A percentile compares a stretch with the other conserved stretches of the same genome.
phyloP scores from a whole-genome alignment of 768 basidiomycete species.

The Sarcodon sp. region DNA sequence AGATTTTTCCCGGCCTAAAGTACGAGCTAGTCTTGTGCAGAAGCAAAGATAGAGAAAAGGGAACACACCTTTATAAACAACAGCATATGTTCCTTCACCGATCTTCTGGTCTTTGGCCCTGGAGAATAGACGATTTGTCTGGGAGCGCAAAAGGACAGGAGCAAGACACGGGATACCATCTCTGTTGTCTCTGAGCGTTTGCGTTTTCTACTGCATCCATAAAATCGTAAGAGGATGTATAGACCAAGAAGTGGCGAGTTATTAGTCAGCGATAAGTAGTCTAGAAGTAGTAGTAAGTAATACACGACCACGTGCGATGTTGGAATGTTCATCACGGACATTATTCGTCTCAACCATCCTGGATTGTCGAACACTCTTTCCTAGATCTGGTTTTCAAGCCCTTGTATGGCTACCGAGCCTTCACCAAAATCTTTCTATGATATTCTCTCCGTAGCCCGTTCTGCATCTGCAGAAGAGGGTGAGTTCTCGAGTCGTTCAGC shows the following conservation, averaged over 20 bases:
- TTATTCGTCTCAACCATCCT: too few species aligned
- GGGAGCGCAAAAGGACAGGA: constrained; percentile 1
- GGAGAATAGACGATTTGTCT: constrained; percentile 4
- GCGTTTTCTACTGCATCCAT: constrained; percentile 83
- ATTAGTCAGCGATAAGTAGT: too few species aligned
- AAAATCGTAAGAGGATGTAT: not conserved
- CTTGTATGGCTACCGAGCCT: too few species aligned
- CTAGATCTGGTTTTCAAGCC: too few species aligned
- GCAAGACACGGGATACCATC: constrained; percentile 32
- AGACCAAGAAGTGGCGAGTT: too few species aligned
- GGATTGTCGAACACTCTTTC: too few species aligned
- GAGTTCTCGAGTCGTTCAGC: constrained; percentile 5
- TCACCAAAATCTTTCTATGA: constrained; percentile 15
- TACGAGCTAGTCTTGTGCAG: not conserved
- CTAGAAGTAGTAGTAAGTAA: too few species aligned
- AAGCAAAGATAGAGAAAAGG: constrained; percentile 4
- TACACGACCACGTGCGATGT: too few species aligned
- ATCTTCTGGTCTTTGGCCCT: constrained; percentile 78
- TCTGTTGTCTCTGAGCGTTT: constrained; percentile 57
- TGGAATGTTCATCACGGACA: too few species aligned
- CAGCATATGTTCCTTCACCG: constrained; percentile 91
- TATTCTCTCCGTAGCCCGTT: constrained; percentile 29
- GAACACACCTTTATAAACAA: constrained; percentile 76
- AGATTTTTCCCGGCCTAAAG: constrained; percentile 54
- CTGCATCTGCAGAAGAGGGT: constrained; percentile 42